Evolutionary conservation across 208 protist genomes (phyloP).

Genomic region (Acanthamoeba royreba): DNA sequence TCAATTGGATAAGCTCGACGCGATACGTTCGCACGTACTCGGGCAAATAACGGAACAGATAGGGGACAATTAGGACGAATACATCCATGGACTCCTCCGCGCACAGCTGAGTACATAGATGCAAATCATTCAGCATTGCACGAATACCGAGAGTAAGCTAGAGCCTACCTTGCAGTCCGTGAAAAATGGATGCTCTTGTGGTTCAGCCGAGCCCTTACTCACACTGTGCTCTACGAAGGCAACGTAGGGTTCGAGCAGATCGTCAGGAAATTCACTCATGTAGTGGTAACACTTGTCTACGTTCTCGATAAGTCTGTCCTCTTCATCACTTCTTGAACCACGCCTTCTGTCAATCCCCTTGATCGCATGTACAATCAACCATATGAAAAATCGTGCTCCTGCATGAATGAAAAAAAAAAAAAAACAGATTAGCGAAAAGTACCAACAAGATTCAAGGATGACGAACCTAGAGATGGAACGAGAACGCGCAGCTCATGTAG

Average conservation of each 20-base stretch:
- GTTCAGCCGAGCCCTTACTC: background rate
- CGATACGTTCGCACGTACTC: background rate
- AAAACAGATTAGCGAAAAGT: background rate
- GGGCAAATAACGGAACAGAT: background rate
- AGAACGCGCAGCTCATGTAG: background rate
- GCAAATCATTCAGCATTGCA: background rate
- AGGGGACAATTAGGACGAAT: slow-evolving; percentile 12
- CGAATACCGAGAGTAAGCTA: background rate
- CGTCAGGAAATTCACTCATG: background rate
- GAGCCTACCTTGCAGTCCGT: background rate
- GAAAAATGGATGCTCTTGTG: slow-evolving; percentile 24
- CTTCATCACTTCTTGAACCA: background rate
- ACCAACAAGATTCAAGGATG: background rate
- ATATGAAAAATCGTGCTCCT: slow-evolving; percentile 39
- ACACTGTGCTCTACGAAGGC: background rate
- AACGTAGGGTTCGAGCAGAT: background rate
- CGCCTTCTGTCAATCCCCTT: background rate
- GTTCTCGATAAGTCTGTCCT: background rate
- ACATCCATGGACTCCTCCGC: background rate
- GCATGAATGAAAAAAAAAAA: background rate
- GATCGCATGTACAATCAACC: slow-evolving; percentile 35
- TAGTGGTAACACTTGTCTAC: background rate
- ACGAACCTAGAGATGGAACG: slow-evolving; percentile 1
- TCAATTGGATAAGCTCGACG: background rate
- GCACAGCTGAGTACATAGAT: background rate